A percentile compares a stretch with the other conserved stretches of the same genome.
phyloP scores from a whole-genome alignment of 768 basidiomycete genomes.

The Calocybe indica region DNA sequence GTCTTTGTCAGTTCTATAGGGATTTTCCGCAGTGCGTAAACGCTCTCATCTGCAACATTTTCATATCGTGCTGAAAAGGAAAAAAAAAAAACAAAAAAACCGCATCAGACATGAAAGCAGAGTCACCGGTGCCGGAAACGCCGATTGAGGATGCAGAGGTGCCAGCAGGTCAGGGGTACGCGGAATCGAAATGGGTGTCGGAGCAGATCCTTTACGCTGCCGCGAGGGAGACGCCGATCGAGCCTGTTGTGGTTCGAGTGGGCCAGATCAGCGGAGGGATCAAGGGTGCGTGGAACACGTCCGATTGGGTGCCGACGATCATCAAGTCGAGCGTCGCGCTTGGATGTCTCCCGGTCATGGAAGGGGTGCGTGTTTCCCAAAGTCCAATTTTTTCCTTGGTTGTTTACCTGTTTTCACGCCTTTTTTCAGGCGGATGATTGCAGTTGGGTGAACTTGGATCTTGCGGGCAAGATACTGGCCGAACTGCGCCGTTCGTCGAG shows the following conservation, averaged over 20 bases:
- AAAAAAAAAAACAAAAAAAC: neutral
- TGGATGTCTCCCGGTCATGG: slow-evolving; percentile 21
- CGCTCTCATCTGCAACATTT: too few relatives aligned
- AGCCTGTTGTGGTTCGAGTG: slow-evolving; percentile 23
- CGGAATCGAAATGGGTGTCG: slow-evolving; percentile 37
- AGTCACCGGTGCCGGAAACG: too few relatives aligned
- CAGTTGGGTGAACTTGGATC: slow-evolving; percentile 18
- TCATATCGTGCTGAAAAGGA: too few relatives aligned
- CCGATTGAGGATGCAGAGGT: slow-evolving; percentile 14
- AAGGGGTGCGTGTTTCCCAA: slow-evolving; percentile 20
- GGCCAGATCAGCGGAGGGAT: slow-evolving; percentile 30
- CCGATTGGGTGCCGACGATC: slow-evolving; percentile 30
- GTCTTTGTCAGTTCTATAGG: slow-evolving; percentile 34
- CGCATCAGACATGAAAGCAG: slow-evolving; percentile 8
- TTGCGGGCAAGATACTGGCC: slow-evolving; percentile 12
- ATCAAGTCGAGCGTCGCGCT: slow-evolving; percentile 25
- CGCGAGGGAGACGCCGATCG: slow-evolving; percentile 11
- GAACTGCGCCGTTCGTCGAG: slow-evolving; percentile 9
- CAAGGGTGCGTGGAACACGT: slow-evolving; percentile 30
- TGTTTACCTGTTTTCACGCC: neutral
- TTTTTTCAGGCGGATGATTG: slow-evolving; percentile 2
- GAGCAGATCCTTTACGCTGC: slow-evolving; percentile 28
- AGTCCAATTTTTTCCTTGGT: neutral
- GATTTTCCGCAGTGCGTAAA: slow-evolving; percentile 13
- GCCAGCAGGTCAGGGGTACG: slow-evolving; percentile 28